Percentiles rank a stretch among this genome's conserved stretches.
phyloP scores from a whole-genome alignment of 208 protist genomes.

The Leishmania braziliensis region DNA sequence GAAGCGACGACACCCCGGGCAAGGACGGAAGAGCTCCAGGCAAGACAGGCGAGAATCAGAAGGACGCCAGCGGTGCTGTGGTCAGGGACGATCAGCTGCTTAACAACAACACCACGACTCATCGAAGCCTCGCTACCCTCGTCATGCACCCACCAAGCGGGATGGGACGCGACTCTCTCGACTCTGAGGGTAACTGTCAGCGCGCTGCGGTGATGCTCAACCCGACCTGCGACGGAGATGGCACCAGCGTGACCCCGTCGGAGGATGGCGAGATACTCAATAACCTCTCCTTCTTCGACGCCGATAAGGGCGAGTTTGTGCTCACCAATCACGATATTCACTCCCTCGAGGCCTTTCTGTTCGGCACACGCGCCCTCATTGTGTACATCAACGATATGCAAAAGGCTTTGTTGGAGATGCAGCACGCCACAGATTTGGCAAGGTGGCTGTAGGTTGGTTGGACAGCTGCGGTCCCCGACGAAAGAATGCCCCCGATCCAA shows the following conservation, averaged over 20 bases:
- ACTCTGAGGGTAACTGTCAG: not conserved
- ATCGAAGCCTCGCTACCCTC: not conserved
- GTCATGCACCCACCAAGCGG: not conserved
- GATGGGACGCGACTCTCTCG: not conserved
- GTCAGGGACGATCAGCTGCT: not conserved
- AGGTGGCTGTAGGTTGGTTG: constrained; percentile 49
- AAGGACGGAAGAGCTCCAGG: not conserved
- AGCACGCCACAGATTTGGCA: constrained; percentile 74
- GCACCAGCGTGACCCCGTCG: constrained; percentile 13
- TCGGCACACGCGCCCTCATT: constrained; percentile 72
- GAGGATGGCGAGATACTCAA: constrained; percentile 38
- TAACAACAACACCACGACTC: not conserved
- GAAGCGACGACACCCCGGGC: constrained; percentile 8
- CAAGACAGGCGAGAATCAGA: not conserved
- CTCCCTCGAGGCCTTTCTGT: constrained; percentile 88
- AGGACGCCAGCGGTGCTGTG: not conserved
- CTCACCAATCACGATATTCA: constrained; percentile 89
- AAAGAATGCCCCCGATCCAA: not conserved
- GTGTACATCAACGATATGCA: constrained; percentile 82
- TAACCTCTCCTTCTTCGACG: constrained; percentile 64
- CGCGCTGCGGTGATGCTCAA: constrained; percentile 16
- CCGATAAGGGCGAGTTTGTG: constrained; percentile 74
- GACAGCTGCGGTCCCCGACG: not conserved
- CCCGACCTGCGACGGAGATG: constrained; percentile 17
- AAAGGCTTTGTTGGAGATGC: constrained; percentile 81